phyloP scores from a whole-genome alignment of 305 asterid species.

The Rubia balearica region DNA sequence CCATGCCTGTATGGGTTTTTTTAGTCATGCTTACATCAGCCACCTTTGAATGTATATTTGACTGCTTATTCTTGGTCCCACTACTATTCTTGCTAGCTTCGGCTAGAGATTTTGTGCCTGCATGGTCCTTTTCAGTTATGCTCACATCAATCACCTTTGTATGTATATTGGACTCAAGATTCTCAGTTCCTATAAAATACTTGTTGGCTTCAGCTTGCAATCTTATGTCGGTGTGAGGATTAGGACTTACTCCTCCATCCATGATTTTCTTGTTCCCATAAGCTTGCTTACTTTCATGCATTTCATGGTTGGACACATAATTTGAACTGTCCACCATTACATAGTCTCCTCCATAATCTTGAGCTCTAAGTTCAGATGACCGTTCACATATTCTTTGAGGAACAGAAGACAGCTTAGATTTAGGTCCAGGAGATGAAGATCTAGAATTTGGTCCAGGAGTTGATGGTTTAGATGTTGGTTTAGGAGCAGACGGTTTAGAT shows the following conservation, averaged over 20 bases:
- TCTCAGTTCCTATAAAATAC: conserved; percentile 1
- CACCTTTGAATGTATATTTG: too few relatives aligned
- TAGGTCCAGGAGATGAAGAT: background rate
- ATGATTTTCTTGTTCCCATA: background rate
- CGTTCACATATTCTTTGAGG: background rate
- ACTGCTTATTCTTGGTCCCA: background rate
- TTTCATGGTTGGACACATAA: conserved; percentile 15
- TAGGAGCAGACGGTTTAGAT: conserved; percentile 11
- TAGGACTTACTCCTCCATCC: conserved; percentile 3
- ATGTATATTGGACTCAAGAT: background rate
- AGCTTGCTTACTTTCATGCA: conserved; percentile 7
- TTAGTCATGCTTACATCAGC: background rate
- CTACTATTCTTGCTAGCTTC: background rate
- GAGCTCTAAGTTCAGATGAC: background rate
- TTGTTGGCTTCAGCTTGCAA: conserved; percentile 9
- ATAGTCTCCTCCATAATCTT: background rate
- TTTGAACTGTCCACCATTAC: conserved; percentile 11
- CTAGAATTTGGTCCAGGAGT: background rate
- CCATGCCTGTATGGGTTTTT: background rate
- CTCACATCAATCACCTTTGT: background rate
- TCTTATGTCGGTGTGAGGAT: background rate
- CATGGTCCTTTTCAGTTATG: background rate
- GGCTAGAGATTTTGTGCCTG: background rate
- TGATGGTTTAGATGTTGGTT: background rate
- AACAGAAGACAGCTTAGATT: background rate